Evolutionary conservation across 768 basidiomycete species (phyloP), one percentile per base, ranked within the genome.

Genomic region (Dentipellis fragilis): DNA sequence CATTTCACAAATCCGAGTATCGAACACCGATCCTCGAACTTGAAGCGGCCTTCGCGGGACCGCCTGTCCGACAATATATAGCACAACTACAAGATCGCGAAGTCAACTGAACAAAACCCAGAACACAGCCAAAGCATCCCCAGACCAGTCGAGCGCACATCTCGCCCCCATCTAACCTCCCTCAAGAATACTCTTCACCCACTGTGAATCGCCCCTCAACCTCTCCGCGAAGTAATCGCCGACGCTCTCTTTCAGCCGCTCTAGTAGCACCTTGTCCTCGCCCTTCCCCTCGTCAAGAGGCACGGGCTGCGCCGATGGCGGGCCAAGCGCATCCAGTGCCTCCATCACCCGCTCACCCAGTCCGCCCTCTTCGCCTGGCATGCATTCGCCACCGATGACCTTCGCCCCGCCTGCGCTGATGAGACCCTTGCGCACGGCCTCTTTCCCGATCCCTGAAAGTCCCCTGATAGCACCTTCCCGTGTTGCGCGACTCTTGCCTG

Each of bases 391-490:
- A 3, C 84, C 87, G 3, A 92, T 79, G 4, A 87, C 79, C 53
- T 79, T 81, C 6, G 86, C 86, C 14, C 89, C 90, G 2, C 87
- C 85, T 17, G 87, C 85, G 59, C 89, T 87, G 2, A 93, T 77
- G 10, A 93, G 71, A 0, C 90, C 90, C 67, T 91, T 88, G 39
- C 87, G 72, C 8, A 92, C 81, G 10, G 90, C 90, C 59, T 91
- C 89, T 62, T 89, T 85, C 0, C 91, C 91, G 2, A 94, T 84
- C 14, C 86, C 87, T 21, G 89, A 77, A 34, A 96, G 75, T 16
- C 92, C 92, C 1, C 93, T 82, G 37, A 97, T 83, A 0, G 94
- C 90, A 45, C 95, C 93, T 69, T 94, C 89, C 54, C 93, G 78
- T 7, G 90, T 89, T 6, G 91, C 92, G 17, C 81, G 76, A 57